Percentiles rank a stretch among this genome's conserved stretches.
phyloP scores from a whole-genome alignment of 257 asterid species.

The Penstemon newberryi region DNA sequence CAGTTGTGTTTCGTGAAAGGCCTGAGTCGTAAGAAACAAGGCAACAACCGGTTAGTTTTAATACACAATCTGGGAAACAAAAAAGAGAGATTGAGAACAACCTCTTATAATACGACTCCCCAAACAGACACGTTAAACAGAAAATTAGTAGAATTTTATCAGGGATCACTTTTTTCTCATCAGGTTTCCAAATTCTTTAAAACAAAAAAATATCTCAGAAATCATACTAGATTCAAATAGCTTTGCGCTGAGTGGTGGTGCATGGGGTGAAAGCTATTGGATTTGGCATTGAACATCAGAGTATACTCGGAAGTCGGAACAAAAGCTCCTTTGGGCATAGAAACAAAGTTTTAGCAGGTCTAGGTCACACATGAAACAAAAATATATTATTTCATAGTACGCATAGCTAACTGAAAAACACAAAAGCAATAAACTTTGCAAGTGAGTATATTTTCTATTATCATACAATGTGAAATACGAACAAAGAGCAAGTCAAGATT shows the following conservation, averaged over 20 bases:
- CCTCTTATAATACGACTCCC: background rate
- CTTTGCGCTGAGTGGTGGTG: background rate
- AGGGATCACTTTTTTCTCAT: background rate
- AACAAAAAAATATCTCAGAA: background rate
- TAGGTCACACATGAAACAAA: too few species aligned
- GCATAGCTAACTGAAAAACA: background rate
- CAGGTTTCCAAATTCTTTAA: background rate
- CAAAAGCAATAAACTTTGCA: background rate
- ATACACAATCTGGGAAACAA: slow-evolving; percentile 1
- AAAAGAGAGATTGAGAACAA: background rate
- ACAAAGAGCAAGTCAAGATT: background rate
- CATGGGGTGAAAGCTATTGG: background rate
- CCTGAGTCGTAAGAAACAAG: slow-evolving; percentile 47
- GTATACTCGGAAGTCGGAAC: background rate
- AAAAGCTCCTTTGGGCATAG: background rate
- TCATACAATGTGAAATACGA: too few species aligned
- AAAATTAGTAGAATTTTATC: too few species aligned
- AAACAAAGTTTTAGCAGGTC: too few species aligned
- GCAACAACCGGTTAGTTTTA: slow-evolving; percentile 9
- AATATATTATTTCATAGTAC: too few species aligned
- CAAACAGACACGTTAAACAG: background rate
- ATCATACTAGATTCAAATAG: background rate
- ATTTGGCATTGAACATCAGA: background rate
- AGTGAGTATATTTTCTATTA: too few species aligned
- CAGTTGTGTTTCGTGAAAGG: slow-evolving; percentile 75